Evolutionary conservation across 345 rosid genomes (phyloP).

Genomic region (sweet orange (Citrus sinensis)): DVS_A1.0 CM039164.1:6436001-6436500

Average conservation of each 20-base stretch:
- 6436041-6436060: slow-evolving; percentile 96
- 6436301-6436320: slow-evolving; percentile 92
- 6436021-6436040: slow-evolving; percentile 97
- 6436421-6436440: not conserved
- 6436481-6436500: not conserved
- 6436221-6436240: slow-evolving; percentile 99
- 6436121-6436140: slow-evolving; percentile 6
- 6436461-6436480: slow-evolving; percentile 5
- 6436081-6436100: not conserved
- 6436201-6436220: slow-evolving; percentile 62
- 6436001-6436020: slow-evolving; percentile 99
- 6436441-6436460: not conserved
- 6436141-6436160: not conserved
- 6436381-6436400: slow-evolving; percentile 53
- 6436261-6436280: slow-evolving; percentile 98
- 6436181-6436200: slow-evolving; percentile 31
- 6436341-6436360: slow-evolving; percentile 85
- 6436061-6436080: slow-evolving; percentile 49
- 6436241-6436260: slow-evolving; percentile 99
- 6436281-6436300: slow-evolving; percentile 98
- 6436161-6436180: slow-evolving; percentile 21
- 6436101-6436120: not conserved
- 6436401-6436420: not conserved
- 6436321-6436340: slow-evolving; percentile 88
- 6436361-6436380: slow-evolving; percentile 76